Evolutionary conservation across 371 early-diverging fungal genomes (phyloP), one percentile per base, ranked within the genome.

Genomic region (Furculomyces boomerangus): DNA sequence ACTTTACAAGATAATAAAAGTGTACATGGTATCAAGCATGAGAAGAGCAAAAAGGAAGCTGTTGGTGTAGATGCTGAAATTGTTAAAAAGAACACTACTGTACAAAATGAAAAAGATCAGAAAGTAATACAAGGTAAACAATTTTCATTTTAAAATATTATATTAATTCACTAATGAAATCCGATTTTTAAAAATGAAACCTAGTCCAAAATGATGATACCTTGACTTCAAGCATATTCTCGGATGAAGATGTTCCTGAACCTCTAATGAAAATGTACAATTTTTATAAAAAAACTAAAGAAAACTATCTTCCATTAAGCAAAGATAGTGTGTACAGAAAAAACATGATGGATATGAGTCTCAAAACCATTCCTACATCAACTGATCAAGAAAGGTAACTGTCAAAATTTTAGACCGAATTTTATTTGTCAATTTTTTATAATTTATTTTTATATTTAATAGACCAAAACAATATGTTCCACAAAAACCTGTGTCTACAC

Each of bases 351-450:
- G 67, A 68, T 41, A 30, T 67, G 51, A 60, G 68, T 54, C 31
- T 63, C 44, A 56, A 56, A 27, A 59, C 64, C 30, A 67, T 63
- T 39, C 68, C 69, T 7, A 57, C 60, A 16, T 40, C 60, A 43
- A 58, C 64, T 39, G 63, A 62, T 57, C 71, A 66, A 54, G 63
- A 59, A 54, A 61, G 60, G 59, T 53, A 53, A 45, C 18, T 13
- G 16, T 43, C 24, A 32, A 28, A 3, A 5, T 22, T 53, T 24
- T 47, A 1, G 28, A 16, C 30, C 30, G 76, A 60, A 84, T 88
- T 84, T 61, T 87, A 55, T 83, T 84, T 54, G 75, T 82, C 10
- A 83, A 83, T 59, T 78, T 81, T 58, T 78, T 78, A 57, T 77
- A 75, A 65, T 65, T 86, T 16, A 87, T 87, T 30, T 85, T 85